phyloP scores from a whole-genome alignment of 345 rosid species.

The Erysimum cheiranthoides region DNA sequence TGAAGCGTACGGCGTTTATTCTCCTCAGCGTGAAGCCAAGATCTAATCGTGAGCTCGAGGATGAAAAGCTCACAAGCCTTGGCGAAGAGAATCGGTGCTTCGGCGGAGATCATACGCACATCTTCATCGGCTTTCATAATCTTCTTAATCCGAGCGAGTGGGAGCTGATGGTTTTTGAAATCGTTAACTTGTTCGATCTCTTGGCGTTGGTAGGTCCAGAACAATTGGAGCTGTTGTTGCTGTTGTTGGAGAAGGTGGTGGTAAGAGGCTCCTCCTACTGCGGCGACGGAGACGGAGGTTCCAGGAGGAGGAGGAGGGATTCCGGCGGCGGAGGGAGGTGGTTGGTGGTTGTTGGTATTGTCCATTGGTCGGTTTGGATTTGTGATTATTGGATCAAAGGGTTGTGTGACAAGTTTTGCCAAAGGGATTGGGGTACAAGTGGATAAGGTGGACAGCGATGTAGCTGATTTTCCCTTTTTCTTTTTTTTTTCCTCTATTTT shows the following conservation, averaged over 20 bases:
- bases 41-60: slow-evolving; percentile 89
- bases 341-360: slow-evolving; percentile 57
- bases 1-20: slow-evolving; percentile 91
- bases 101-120: slow-evolving; percentile 98
- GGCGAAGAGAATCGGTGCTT: slow-evolving; percentile 89
- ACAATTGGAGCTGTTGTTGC: slow-evolving; percentile 88
- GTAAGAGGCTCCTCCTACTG: slow-evolving; percentile 55
- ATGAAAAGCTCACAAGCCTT: slow-evolving; percentile 98
- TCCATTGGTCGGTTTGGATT: slow-evolving; percentile 54
- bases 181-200: slow-evolving; percentile 94
- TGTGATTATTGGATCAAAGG: slow-evolving; percentile 36
- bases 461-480: slow-evolving; percentile 31
- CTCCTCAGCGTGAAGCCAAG: slow-evolving; percentile 99
- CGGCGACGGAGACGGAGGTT: slow-evolving; percentile 38
- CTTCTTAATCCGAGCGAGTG: slow-evolving; percentile 93
- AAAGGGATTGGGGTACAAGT: slow-evolving; percentile 34
- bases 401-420: slow-evolving; percentile 22
- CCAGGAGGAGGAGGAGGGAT: slow-evolving; percentile 47
- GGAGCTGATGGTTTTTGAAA: slow-evolving; percentile 97
- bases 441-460: slow-evolving; percentile 48
- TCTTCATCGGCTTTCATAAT: slow-evolving; percentile 99
- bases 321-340: slow-evolving; percentile 57
- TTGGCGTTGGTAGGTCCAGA: slow-evolving; percentile 88
- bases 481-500: neutral
- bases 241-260: slow-evolving; percentile 92